Evolutionary conservation across 2,329 filamentous ascomycete species (phyloP).

Genomic region (Diaporthe vexans): DNA sequence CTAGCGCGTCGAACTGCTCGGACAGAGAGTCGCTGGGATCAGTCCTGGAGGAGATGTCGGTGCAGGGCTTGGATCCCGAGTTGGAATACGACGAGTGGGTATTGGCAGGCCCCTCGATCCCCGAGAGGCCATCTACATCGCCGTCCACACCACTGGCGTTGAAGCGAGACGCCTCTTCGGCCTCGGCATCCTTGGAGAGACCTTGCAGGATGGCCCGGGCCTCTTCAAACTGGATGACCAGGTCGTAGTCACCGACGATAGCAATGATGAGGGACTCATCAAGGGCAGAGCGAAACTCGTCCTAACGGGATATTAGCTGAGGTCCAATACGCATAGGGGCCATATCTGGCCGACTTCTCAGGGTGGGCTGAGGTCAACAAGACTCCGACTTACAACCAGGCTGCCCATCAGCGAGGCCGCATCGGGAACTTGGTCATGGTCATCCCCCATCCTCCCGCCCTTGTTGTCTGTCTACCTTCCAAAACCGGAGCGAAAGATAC

Average conservation of each 20-base stretch:
- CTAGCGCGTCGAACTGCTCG: slow-evolving; percentile 45
- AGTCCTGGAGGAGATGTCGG: slow-evolving; percentile 38
- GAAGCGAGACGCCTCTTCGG: slow-evolving; percentile 82
- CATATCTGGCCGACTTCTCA: not conserved
- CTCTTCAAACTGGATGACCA: slow-evolving; percentile 66
- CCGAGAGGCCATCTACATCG: slow-evolving; percentile 45
- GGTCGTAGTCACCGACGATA: slow-evolving; percentile 81
- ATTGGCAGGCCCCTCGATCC: slow-evolving; percentile 24
- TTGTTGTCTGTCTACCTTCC: not conserved
- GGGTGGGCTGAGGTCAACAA: not conserved
- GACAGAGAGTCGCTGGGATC: slow-evolving; percentile 40
- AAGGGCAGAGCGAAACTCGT: slow-evolving; percentile 79
- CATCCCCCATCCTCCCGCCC: slow-evolving; percentile 19
- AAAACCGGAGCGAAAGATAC: not conserved
- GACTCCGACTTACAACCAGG: slow-evolving; percentile 30
- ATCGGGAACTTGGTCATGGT: slow-evolving; percentile 26
- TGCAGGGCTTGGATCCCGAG: slow-evolving; percentile 35
- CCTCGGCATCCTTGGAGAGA: slow-evolving; percentile 73
- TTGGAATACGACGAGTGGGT: slow-evolving; percentile 31
- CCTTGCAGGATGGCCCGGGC: slow-evolving; percentile 73
- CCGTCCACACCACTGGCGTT: slow-evolving; percentile 79
- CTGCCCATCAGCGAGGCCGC: slow-evolving; percentile 33
- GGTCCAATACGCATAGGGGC: not conserved
- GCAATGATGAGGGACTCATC: slow-evolving; percentile 84
- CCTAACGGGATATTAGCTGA: slow-evolving; percentile 56